A percentile compares a stretch with the other conserved stretches of the same genome.
These are phyloP conservation scores for Ceratobasidium sp. DNA, from an alignment of 1,284 basidiomycete species.

Conservation along the genomic window DNA sequence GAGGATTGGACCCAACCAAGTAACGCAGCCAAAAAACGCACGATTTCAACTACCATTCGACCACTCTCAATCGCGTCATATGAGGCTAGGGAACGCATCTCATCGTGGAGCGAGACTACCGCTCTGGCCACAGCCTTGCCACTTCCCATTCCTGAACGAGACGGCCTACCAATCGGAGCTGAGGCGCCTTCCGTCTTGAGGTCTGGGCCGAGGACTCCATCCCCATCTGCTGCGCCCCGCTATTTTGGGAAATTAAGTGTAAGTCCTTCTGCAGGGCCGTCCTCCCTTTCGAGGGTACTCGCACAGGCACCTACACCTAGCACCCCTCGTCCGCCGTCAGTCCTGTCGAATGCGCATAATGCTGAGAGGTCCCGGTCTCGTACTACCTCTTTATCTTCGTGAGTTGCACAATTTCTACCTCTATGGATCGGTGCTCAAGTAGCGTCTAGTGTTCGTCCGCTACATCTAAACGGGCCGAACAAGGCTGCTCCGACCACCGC, in stretches of 20 bases:
- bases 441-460: slow-evolving; percentile 57
- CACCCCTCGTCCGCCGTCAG: slow-evolving; percentile 28
- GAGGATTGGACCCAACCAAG: slow-evolving; percentile 88
- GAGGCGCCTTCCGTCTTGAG: slow-evolving; percentile 15
- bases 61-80: slow-evolving; percentile 37
- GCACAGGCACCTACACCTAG: slow-evolving; percentile 66
- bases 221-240: slow-evolving; percentile 58
- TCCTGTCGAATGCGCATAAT: slow-evolving; percentile 39
- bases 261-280: slow-evolving; percentile 72
- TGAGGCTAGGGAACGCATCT: slow-evolving; percentile 44
- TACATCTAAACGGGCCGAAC: slow-evolving; percentile 50
- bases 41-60: slow-evolving; percentile 58
- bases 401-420: slow-evolving; percentile 8
- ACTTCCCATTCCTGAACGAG: slow-evolving; percentile 16
- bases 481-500: slow-evolving; percentile 78
- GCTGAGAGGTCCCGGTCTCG: slow-evolving; percentile 35
- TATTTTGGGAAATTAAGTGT: slow-evolving; percentile 68
- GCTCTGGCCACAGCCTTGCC: slow-evolving; percentile 42
- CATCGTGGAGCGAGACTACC: slow-evolving; percentile 42
- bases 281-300: slow-evolving; percentile 76
- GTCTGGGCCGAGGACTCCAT: slow-evolving; percentile 54
- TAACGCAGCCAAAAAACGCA: slow-evolving; percentile 63
- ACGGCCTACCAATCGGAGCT: slow-evolving; percentile 36
- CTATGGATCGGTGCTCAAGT: not conserved
- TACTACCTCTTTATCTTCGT: slow-evolving; percentile 44